A percentile compares a stretch with the other conserved stretches of the same genome.
Conservation (phyloP, 108 stramenopile species). For the Skeletonema marinoi region DNA sequence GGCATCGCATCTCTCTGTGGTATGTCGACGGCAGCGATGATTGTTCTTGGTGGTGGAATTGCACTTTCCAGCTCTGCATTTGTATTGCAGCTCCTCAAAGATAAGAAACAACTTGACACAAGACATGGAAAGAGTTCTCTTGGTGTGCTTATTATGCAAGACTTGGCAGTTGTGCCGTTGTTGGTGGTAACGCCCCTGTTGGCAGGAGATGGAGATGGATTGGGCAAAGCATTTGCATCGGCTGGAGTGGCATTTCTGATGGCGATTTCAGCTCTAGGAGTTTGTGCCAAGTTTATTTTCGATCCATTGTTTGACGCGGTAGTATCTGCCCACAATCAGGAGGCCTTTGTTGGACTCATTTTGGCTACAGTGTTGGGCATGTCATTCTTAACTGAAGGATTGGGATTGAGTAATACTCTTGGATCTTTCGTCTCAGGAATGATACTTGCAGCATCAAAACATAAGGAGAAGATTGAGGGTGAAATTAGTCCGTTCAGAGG, state of each 20-base stretch:
- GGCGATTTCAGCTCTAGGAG: conserved; percentile 69
- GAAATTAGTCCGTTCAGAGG: conserved; percentile 89
- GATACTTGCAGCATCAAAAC: conserved; percentile 81
- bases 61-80: conserved; percentile 93
- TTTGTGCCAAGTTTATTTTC: conserved; percentile 79
- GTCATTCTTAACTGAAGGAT: conserved; percentile 91
- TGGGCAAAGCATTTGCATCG: conserved; percentile 65
- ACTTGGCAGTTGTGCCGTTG: conserved; percentile 92
- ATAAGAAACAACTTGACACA: conserved; percentile 85
- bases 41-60: conserved; percentile 89
- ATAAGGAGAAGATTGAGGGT: conserved; percentile 85
- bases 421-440: conserved; percentile 94
- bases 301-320: conserved; percentile 82
- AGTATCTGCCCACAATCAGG: conserved; percentile 72
- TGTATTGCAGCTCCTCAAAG: conserved; percentile 90
- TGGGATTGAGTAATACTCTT: conserved; percentile 92
- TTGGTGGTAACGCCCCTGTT: conserved; percentile 90
- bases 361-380: conserved; percentile 84
- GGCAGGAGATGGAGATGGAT: conserved; percentile 65
- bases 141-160: conserved; percentile 91
- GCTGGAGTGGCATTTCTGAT: conserved; percentile 83
- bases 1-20: conserved; percentile 56
- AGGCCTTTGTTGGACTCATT: conserved; percentile 90
- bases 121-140: conserved; percentile 88
- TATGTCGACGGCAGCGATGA: conserved; percentile 64